phyloP scores from a whole-genome alignment of 164 flowering plant genomes.

The Kalanchoe fedtschenkoi region DNA sequence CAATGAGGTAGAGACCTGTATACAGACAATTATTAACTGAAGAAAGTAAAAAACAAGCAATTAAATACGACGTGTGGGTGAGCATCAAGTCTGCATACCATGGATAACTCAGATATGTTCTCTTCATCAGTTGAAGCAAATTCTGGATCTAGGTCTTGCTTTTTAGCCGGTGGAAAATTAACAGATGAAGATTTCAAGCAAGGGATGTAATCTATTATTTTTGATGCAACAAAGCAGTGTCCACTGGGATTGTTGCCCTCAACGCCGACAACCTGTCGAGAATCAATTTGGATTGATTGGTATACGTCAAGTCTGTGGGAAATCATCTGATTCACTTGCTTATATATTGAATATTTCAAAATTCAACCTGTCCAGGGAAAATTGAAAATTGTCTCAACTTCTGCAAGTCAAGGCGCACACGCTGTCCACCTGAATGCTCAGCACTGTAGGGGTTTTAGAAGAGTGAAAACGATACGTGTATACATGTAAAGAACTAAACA shows the following conservation, averaged over 20 bases:
- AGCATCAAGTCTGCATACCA: conserved; percentile 34
- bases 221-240: conserved; percentile 75
- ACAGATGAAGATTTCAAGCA: conserved; percentile 20
- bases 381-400: conserved; percentile 61
- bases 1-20: background rate
- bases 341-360: background rate
- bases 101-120: conserved; percentile 31
- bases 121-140: conserved; percentile 17
- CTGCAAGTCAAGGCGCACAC: conserved; percentile 79
- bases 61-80: background rate
- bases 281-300: background rate
- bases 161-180: conserved; percentile 57
- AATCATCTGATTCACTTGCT: background rate
- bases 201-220: conserved; percentile 63
- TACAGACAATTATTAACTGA: too few species aligned
- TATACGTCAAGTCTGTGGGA: background rate
- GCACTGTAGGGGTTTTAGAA: conserved; percentile 36
- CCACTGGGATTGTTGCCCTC: conserved; percentile 97
- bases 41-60: too few species aligned
- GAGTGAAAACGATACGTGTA: background rate
- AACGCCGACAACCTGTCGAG: conserved; percentile 66
- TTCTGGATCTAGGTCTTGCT: conserved; percentile 52
- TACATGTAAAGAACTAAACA: too few species aligned
- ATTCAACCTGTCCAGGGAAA: conserved; percentile 92
- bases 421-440: conserved; percentile 92